These are phyloP conservation scores for Lagenidium sp. DNA, from an alignment of 352 stramenopile species.

Conservation along the genomic window DNA sequence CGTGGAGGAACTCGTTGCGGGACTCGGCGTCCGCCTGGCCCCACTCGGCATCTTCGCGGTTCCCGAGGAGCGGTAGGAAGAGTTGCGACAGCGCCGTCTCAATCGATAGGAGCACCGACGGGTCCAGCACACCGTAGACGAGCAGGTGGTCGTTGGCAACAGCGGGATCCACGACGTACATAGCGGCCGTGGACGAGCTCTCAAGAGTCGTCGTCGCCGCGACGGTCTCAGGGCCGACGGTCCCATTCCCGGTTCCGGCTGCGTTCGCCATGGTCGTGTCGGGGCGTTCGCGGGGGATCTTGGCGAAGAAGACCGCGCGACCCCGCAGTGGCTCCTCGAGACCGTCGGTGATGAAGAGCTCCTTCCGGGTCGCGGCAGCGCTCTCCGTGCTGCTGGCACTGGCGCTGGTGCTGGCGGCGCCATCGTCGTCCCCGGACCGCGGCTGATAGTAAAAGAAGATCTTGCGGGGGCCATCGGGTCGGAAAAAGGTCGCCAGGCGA, in stretches of 20 bases:
- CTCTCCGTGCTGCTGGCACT: conserved; percentile 2
- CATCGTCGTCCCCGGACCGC: conserved; percentile 14
- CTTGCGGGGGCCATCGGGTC: conserved; percentile 45
- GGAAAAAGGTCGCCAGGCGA: conserved; percentile 62
- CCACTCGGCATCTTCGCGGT: conserved; percentile 41
- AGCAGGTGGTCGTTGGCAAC: conserved; percentile 65
- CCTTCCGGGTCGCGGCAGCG: conserved; percentile 15
- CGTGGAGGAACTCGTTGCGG: conserved; percentile 79
- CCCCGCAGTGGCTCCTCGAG: conserved; percentile 52
- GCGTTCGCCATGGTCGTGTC: conserved; percentile 4
- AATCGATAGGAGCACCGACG: conserved; percentile 57
- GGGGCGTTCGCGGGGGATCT: conserved; percentile 30
- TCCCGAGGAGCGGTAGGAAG: conserved; percentile 47
- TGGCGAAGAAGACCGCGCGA: conserved; percentile 72
- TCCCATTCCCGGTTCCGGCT: background rate
- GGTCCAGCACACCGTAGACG: conserved; percentile 59
- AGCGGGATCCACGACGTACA: conserved; percentile 36
- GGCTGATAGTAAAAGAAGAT: conserved; percentile 79
- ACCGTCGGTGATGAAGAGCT: conserved; percentile 82
- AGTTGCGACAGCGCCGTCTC: conserved; percentile 67
- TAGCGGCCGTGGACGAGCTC: conserved; percentile 7
- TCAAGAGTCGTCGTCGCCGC: conserved; percentile 8
- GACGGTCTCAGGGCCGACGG: background rate
- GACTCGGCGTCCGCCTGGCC: conserved; percentile 51
- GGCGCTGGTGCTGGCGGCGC: background rate